Evolutionary conservation across 441 rosid species (phyloP).

Genomic region (Adansonia grandidieri): DNA sequence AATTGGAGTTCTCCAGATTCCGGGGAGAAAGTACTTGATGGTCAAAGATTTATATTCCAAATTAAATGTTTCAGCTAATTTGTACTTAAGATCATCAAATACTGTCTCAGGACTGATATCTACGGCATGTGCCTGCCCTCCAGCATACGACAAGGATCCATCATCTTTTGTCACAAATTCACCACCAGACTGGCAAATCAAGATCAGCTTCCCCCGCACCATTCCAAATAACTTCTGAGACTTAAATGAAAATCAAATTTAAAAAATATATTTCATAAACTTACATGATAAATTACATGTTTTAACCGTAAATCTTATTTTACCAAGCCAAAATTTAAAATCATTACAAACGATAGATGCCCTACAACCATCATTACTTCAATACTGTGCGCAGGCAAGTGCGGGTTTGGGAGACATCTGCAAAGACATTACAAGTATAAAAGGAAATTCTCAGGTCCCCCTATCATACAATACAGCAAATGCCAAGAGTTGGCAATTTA

Average conservation of each 20-base stretch:
- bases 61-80: slow-evolving; percentile 71
- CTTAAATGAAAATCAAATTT: slow-evolving; percentile 28
- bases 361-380: not conserved
- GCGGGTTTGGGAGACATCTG: not conserved
- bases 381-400: not conserved
- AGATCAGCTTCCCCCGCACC: slow-evolving; percentile 83
- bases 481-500: slow-evolving; percentile 11
- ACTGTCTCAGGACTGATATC: slow-evolving; percentile 67
- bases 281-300: not conserved
- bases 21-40: slow-evolving; percentile 89
- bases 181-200: slow-evolving; percentile 87
- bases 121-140: slow-evolving; percentile 89
- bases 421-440: not conserved
- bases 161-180: slow-evolving; percentile 67
- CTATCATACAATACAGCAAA: not conserved
- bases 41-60: slow-evolving; percentile 66
- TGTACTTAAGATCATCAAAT: slow-evolving; percentile 72
- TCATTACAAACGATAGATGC: not conserved
- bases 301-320: not conserved
- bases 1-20: slow-evolving; percentile 72
- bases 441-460: not conserved
- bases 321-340: not conserved
- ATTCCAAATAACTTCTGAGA: slow-evolving; percentile 46
- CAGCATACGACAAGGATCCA: slow-evolving; percentile 66
- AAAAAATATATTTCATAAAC: not conserved